These are phyloP conservation scores for Cinnamomum chago DNA, from an alignment of 164 flowering plant genomes.

Conservation along the genomic window DNA sequence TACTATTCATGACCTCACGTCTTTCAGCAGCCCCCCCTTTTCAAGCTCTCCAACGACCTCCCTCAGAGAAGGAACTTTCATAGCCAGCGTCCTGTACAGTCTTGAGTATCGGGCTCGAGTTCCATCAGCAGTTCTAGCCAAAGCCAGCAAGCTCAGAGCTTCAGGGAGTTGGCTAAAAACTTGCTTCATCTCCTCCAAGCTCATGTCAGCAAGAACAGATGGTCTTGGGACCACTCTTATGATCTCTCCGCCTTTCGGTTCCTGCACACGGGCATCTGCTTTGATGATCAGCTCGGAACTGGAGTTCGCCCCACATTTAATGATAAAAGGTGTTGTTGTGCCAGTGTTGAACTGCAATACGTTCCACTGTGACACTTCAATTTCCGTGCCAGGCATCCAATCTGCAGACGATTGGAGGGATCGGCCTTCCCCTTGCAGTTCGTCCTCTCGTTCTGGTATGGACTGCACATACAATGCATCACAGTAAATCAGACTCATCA, in stretches of 20 bases:
- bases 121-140: slow-evolving; percentile 95
- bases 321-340: slow-evolving; percentile 76
- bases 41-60: slow-evolving; percentile 89
- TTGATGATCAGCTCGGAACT: slow-evolving; percentile 86
- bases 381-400: slow-evolving; percentile 44
- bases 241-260: slow-evolving; percentile 91
- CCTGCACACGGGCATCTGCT: slow-evolving; percentile 83
- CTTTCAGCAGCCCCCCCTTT: slow-evolving; percentile 81
- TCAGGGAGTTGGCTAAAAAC: slow-evolving; percentile 80
- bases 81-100: slow-evolving; percentile 84
- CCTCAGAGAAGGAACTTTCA: slow-evolving; percentile 91
- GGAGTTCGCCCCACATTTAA: slow-evolving; percentile 95
- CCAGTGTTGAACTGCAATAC: slow-evolving; percentile 97
- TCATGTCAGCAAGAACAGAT: slow-evolving; percentile 70
- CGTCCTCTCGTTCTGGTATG: slow-evolving; percentile 69
- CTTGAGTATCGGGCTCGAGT: slow-evolving; percentile 94
- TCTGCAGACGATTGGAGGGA: slow-evolving; percentile 34
- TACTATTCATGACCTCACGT: slow-evolving; percentile 44
- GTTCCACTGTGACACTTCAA: slow-evolving; percentile 90
- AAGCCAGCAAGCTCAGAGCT: slow-evolving; percentile 84
- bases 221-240: slow-evolving; percentile 92
- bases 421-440: slow-evolving; percentile 28
- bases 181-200: slow-evolving; percentile 84
- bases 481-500: background rate
- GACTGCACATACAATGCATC: slow-evolving; percentile 40